Percentiles rank a stretch among this genome's conserved stretches.
These are phyloP conservation scores for Diaporthe eres DNA, from an alignment of 2,329 filamentous ascomycete species.

Conservation along the genomic window DNA sequence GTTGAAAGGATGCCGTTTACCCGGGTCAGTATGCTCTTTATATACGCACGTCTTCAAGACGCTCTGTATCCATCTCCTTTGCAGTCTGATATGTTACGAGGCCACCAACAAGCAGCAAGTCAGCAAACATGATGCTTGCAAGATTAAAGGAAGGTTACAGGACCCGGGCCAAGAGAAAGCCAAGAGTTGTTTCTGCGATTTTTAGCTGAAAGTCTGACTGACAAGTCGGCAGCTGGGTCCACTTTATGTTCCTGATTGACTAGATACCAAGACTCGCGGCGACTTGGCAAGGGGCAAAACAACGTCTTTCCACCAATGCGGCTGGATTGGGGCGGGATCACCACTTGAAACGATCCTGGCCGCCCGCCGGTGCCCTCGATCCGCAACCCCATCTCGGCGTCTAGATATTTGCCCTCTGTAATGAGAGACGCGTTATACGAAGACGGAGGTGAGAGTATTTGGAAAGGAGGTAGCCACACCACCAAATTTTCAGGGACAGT, in stretches of 20 bases:
- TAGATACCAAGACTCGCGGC: slow-evolving; percentile 17
- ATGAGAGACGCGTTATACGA: not conserved
- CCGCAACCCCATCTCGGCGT: slow-evolving; percentile 18
- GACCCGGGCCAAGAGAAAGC: slow-evolving; percentile 28
- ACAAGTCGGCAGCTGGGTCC: not conserved
- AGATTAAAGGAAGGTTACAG: slow-evolving; percentile 29
- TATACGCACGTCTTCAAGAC: not conserved
- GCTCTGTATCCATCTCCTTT: not conserved
- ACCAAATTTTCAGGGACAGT: not conserved
- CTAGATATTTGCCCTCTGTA: not conserved
- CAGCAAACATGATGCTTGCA: slow-evolving; percentile 14
- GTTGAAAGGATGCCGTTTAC: not conserved
- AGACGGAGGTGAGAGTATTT: not conserved
- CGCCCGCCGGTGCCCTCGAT: not conserved
- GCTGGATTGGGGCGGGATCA: slow-evolving; percentile 13
- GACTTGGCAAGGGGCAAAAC: slow-evolving; percentile 30
- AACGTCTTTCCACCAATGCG: slow-evolving; percentile 30
- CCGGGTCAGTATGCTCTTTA: not conserved
- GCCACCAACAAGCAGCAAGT: not conserved
- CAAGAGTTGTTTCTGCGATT: slow-evolving; percentile 6
- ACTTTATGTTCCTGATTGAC: slow-evolving; percentile 30
- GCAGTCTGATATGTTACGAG: not conserved
- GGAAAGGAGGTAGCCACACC: not conserved
- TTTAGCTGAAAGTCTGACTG: not conserved
- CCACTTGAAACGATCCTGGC: slow-evolving; percentile 13